These are phyloP conservation scores for Tulasnella sp. DNA, from an alignment of 768 basidiomycete species.

Conservation along the genomic window DNA sequence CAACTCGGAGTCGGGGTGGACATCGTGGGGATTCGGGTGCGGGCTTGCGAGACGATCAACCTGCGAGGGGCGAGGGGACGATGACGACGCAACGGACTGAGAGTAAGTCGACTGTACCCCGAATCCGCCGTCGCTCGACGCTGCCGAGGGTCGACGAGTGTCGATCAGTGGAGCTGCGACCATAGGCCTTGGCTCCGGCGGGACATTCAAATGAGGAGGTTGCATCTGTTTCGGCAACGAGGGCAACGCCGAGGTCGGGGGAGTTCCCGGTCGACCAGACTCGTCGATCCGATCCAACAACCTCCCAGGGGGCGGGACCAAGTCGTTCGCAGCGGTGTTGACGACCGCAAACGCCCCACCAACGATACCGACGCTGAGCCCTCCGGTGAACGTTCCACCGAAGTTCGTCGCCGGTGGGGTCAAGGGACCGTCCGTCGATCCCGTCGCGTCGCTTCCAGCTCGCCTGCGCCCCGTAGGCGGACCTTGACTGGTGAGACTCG, in stretches of 20 bases:
- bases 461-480: background rate
- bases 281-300: background rate
- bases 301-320: background rate
- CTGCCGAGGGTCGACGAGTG: background rate
- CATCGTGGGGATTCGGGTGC: background rate
- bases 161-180: background rate
- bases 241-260: background rate
- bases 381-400: background rate
- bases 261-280: background rate
- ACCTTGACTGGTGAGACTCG: background rate
- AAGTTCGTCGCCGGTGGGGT: background rate
- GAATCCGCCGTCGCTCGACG: background rate
- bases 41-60: background rate
- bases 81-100: background rate
- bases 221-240: background rate
- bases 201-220: background rate
- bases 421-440: background rate
- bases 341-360: background rate
- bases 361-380: background rate
- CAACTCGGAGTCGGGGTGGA: background rate
- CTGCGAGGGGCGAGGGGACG: background rate
- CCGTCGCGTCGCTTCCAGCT: conserved; percentile 4
- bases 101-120: background rate
- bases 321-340: background rate
- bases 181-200: background rate